Evolutionary conservation across 108 stramenopile genomes (phyloP).

Genomic region (Nitzschia palea): DNA sequence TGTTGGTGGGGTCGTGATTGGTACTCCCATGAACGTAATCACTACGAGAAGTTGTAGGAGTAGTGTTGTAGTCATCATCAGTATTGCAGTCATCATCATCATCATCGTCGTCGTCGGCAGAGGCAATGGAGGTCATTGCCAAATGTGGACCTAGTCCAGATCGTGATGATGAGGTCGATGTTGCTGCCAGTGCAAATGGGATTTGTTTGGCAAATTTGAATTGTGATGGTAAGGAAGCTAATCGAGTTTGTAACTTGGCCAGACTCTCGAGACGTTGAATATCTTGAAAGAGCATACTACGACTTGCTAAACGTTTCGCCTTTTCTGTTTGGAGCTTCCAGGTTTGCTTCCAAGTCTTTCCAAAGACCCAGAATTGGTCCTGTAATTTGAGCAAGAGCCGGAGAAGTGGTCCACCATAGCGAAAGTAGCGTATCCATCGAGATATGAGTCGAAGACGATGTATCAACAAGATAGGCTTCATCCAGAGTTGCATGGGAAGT

Average conservation of each 20-base stretch:
- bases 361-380: slow-evolving; percentile 33
- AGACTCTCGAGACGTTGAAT: slow-evolving; percentile 10
- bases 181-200: background rate
- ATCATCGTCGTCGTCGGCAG: background rate
- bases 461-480: slow-evolving; percentile 15
- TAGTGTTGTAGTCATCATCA: background rate
- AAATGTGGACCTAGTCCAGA: background rate
- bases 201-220: background rate
- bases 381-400: slow-evolving; percentile 32
- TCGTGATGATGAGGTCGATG: background rate
- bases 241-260: slow-evolving; percentile 7
- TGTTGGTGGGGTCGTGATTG: background rate
- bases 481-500: slow-evolving; percentile 24
- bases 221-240: slow-evolving; percentile 9
- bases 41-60: background rate
- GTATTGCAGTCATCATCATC: background rate
- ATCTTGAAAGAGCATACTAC: slow-evolving; percentile 20
- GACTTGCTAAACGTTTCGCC: slow-evolving; percentile 12
- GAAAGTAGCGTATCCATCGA: slow-evolving; percentile 45
- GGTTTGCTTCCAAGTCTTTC: slow-evolving; percentile 19
- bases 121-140: background rate
- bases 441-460: slow-evolving; percentile 46
- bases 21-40: background rate
- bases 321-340: slow-evolving; percentile 11
- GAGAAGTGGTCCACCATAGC: slow-evolving; percentile 60